Conservation (phyloP, 441 rosid genomes). For the Flueggea neowawraea region DNA sequence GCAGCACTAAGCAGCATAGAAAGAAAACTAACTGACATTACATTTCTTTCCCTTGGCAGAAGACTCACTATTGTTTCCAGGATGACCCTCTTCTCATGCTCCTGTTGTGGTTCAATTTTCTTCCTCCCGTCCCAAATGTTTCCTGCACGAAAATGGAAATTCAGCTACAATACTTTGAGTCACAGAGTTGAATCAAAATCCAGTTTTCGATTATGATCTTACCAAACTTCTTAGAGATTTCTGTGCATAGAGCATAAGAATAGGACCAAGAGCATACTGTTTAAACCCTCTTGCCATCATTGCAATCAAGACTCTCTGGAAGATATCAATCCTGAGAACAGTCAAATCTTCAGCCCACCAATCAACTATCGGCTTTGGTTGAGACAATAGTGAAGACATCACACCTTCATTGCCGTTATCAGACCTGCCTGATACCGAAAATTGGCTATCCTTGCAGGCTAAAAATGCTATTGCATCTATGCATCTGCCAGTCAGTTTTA, state of each 20-base stretch:
- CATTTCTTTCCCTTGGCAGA: slow-evolving; percentile 78
- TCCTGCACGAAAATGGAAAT: slow-evolving; percentile 44
- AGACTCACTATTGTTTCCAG: slow-evolving; percentile 71
- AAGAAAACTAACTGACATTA: slow-evolving; percentile 62
- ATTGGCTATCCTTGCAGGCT: slow-evolving; percentile 75
- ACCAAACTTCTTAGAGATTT: slow-evolving; percentile 96
- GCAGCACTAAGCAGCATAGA: slow-evolving; percentile 90
- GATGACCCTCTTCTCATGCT: slow-evolving; percentile 80
- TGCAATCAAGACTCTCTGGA: slow-evolving; percentile 69
- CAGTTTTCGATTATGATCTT: slow-evolving; percentile 37
- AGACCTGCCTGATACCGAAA: slow-evolving; percentile 41
- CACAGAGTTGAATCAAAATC: slow-evolving; percentile 6
- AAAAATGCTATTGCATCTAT: slow-evolving; percentile 74
- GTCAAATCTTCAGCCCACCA: slow-evolving; percentile 98
- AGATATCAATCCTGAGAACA: slow-evolving; percentile 64
- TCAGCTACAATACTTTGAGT: not conserved
- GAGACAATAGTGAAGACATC: slow-evolving; percentile 4
- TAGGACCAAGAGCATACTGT: slow-evolving; percentile 59
- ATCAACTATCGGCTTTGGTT: slow-evolving; percentile 76
- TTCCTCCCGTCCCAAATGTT: slow-evolving; percentile 68
- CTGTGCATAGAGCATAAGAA: slow-evolving; percentile 89
- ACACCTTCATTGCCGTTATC: slow-evolving; percentile 35
- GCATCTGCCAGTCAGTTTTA: slow-evolving; percentile 87
- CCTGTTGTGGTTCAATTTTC: slow-evolving; percentile 69
- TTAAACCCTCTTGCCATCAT: slow-evolving; percentile 82